Conservation (phyloP, 78 protist species). For the Chrysochromulina parva region DNA sequence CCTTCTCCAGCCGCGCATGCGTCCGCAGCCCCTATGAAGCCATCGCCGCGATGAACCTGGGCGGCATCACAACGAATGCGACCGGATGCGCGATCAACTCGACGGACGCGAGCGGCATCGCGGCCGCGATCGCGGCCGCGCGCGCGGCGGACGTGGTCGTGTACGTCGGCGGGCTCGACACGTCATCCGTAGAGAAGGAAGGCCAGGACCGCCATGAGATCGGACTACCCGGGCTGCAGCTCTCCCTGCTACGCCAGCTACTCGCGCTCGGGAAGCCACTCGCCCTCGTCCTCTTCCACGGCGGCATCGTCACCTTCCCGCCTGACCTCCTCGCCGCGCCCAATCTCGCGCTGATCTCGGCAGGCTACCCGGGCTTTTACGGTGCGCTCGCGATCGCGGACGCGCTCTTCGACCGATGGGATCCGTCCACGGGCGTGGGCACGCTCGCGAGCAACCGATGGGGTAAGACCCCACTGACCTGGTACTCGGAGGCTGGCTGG, state of each 20-base stretch:
- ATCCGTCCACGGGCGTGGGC: too few relatives aligned
- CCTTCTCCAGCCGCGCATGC: too few relatives aligned
- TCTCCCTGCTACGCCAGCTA: neutral
- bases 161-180: conserved; percentile 25
- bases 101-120: too few relatives aligned
- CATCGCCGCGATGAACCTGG: too few relatives aligned
- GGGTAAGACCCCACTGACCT: neutral
- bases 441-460: neutral
- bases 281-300: conserved; percentile 43
- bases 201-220: neutral
- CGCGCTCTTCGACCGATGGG: conserved; percentile 45
- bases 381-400: conserved; percentile 58
- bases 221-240: conserved; percentile 44
- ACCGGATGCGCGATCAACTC: too few relatives aligned
- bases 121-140: conserved; percentile 7
- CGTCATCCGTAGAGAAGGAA: neutral
- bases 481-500: neutral
- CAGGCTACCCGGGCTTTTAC: conserved; percentile 33
- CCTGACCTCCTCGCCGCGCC: neutral
- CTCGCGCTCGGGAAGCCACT: conserved; percentile 12
- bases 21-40: too few relatives aligned
- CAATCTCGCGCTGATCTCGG: conserved; percentile 4
- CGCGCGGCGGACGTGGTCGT: neutral
- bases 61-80: too few relatives aligned
- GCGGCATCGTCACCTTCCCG: conserved; percentile 47